These are phyloP conservation scores for Komagataella pseudopastoris DNA, from an alignment of 805 yeast species.

Conservation along the genomic window DNA sequence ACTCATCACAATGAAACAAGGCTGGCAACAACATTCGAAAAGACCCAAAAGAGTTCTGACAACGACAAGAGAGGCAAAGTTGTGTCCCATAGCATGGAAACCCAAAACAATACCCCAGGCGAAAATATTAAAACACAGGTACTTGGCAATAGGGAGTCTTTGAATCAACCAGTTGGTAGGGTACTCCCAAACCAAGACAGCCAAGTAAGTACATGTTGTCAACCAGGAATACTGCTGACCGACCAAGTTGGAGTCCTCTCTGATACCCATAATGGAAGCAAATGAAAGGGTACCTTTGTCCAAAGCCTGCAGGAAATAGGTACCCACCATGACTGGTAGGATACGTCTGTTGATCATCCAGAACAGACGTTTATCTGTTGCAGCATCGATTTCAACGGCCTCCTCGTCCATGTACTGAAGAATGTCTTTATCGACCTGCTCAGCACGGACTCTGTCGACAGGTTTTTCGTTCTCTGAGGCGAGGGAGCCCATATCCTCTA, in stretches of 20 bases:
- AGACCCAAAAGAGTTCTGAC: slow-evolving; percentile 38
- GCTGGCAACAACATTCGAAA: slow-evolving; percentile 20
- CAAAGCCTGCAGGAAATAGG: slow-evolving; percentile 22
- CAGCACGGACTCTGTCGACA: neutral
- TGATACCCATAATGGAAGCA: slow-evolving; percentile 33
- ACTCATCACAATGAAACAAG: slow-evolving; percentile 21
- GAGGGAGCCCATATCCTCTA: neutral
- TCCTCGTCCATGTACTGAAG: slow-evolving; percentile 2
- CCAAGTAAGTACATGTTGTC: slow-evolving; percentile 50
- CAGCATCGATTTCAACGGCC: neutral
- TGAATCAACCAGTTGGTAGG: slow-evolving; percentile 27
- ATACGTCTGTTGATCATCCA: slow-evolving; percentile 36
- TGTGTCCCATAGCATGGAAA: slow-evolving; percentile 29
- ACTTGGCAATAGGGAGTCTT: slow-evolving; percentile 21
- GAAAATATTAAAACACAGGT: slow-evolving; percentile 20
- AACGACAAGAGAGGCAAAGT: slow-evolving; percentile 31
- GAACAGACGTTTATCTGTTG: slow-evolving; percentile 6
- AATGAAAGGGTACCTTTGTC: slow-evolving; percentile 29
- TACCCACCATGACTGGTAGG: slow-evolving; percentile 31
- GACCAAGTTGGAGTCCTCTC: slow-evolving; percentile 22
- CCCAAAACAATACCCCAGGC: slow-evolving; percentile 36
- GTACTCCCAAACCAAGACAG: slow-evolving; percentile 44
- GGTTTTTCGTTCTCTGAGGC: neutral
- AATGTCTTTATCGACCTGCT: slow-evolving; percentile 2
- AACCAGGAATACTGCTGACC: slow-evolving; percentile 38